Conservation (phyloP, 768 basidiomycete species). For the Tricholoma furcatifolium region DNA sequence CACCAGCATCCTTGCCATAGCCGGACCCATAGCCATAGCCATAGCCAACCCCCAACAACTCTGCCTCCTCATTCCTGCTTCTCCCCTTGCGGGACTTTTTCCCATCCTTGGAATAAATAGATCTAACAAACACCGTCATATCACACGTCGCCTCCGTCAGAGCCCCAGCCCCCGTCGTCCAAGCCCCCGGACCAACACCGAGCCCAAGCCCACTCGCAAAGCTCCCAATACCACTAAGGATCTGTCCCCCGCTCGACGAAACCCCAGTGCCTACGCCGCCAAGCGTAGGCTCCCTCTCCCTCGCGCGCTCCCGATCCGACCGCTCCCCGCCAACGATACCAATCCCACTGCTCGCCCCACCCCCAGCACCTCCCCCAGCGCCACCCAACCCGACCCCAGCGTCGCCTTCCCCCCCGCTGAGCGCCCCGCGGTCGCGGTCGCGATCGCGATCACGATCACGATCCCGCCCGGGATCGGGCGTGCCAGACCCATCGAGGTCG, state of each 20-base stretch:
- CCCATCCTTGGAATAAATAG: constrained; percentile 36
- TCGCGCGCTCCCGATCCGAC: background rate
- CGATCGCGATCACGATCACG: too few species aligned
- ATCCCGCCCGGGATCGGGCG: too few species aligned
- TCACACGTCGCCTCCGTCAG: constrained; percentile 51
- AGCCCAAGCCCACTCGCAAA: constrained; percentile 37
- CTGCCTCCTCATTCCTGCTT: constrained; percentile 21
- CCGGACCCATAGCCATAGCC: constrained; percentile 13
- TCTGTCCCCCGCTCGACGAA: constrained; percentile 29
- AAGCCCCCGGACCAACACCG: constrained; percentile 32
- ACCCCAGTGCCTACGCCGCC: constrained; percentile 17
- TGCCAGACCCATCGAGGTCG: constrained; percentile 25
- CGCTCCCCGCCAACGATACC: constrained; percentile 11
- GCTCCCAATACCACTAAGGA: constrained; percentile 42
- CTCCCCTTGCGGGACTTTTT: constrained; percentile 21
- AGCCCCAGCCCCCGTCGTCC: constrained; percentile 30
- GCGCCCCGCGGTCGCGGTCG: constrained; percentile 7
- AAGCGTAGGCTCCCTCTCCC: constrained; percentile 8
- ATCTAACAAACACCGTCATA: constrained; percentile 48
- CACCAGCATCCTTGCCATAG: constrained; percentile 30
- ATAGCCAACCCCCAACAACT: constrained; percentile 13
- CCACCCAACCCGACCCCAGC: too few species aligned
- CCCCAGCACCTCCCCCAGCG: too few species aligned
- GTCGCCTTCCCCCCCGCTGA: constrained; percentile 24
- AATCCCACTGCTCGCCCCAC: constrained; percentile 12